phyloP scores from a whole-genome alignment of 2,329 filamentous ascomycete genomes.

The Phyllosticta citrichinensis region DNA sequence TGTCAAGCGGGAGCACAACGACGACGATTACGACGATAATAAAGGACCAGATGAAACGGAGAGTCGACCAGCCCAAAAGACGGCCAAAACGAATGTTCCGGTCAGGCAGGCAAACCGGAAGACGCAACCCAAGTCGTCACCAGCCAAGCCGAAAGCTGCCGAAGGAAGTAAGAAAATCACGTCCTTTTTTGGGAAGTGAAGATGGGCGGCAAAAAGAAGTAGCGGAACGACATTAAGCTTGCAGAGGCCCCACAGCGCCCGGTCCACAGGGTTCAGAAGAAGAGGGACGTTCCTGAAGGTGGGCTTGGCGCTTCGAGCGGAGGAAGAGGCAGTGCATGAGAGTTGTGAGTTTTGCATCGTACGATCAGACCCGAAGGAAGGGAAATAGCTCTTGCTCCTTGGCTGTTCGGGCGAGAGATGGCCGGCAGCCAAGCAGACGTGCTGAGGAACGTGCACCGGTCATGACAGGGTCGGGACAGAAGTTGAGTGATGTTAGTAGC shows the following conservation, averaged over 20 bases:
- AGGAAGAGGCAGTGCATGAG: neutral
- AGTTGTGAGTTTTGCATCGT: neutral
- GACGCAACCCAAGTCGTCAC: constrained; percentile 15
- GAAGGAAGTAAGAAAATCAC: constrained; percentile 49
- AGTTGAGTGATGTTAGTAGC: neutral
- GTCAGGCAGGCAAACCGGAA: constrained; percentile 12
- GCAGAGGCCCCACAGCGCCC: neutral
- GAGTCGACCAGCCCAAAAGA: constrained; percentile 21
- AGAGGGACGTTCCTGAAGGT: neutral
- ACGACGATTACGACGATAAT: constrained; percentile 23
- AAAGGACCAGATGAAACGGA: constrained; percentile 21
- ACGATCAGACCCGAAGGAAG: neutral
- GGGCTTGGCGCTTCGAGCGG: neutral
- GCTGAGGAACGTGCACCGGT: neutral
- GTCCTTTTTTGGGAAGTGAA: constrained; percentile 44
- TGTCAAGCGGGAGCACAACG: constrained; percentile 41
- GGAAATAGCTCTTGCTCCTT: neutral
- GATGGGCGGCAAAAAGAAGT: constrained; percentile 4
- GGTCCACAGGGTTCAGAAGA: neutral
- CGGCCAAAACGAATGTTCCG: constrained; percentile 14
- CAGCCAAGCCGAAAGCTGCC: constrained; percentile 19
- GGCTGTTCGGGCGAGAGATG: neutral
- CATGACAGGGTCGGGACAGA: neutral
- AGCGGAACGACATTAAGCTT: neutral
- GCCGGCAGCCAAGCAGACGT: neutral